Evolutionary conservation across 1,139 yeast genomes (phyloP).

Genomic region (Yamadazyma diddensiae): DNA sequence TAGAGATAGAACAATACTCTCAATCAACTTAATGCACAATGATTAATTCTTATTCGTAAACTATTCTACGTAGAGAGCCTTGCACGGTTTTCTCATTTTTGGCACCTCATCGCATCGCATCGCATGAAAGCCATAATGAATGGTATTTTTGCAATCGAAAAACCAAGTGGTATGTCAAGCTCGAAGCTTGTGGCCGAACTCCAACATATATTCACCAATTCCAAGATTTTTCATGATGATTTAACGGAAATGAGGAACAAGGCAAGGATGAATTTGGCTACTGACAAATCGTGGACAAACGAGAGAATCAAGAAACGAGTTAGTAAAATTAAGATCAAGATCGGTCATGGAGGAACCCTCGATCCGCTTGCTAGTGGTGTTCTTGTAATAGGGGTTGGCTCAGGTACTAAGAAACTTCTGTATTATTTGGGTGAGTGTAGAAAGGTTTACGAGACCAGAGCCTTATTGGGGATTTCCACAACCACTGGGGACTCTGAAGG

Average conservation of each 20-base stretch:
- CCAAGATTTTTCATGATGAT: conserved; percentile 57
- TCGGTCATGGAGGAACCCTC: conserved; percentile 98
- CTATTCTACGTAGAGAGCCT: too few relatives aligned
- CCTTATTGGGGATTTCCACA: conserved; percentile 84
- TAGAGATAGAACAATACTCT: too few relatives aligned
- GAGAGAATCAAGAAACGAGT: conserved; percentile 45
- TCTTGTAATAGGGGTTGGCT: conserved; percentile 83
- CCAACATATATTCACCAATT: conserved; percentile 59
- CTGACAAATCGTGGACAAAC: conserved; percentile 47
- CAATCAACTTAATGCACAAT: too few relatives aligned
- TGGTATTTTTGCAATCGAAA: conserved; percentile 91
- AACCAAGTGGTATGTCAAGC: conserved; percentile 85
- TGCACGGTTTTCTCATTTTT: too few relatives aligned
- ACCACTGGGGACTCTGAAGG: conserved; percentile 96
- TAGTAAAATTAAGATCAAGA: conserved; percentile 63
- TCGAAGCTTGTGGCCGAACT: conserved; percentile 66
- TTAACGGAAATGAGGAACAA: conserved; percentile 39
- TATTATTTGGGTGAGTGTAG: conserved; percentile 68
- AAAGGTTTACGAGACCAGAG: conserved; percentile 79
- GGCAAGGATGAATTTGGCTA: conserved; percentile 34
- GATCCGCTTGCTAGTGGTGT: conserved; percentile 97
- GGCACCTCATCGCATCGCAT: conserved; percentile 1
- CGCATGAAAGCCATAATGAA: conserved; percentile 44
- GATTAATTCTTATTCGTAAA: too few relatives aligned
- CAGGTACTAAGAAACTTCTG: conserved; percentile 80